Evolutionary conservation across 106 monocot species (phyloP).

Genomic region (Vanilla planifolia): DNA sequence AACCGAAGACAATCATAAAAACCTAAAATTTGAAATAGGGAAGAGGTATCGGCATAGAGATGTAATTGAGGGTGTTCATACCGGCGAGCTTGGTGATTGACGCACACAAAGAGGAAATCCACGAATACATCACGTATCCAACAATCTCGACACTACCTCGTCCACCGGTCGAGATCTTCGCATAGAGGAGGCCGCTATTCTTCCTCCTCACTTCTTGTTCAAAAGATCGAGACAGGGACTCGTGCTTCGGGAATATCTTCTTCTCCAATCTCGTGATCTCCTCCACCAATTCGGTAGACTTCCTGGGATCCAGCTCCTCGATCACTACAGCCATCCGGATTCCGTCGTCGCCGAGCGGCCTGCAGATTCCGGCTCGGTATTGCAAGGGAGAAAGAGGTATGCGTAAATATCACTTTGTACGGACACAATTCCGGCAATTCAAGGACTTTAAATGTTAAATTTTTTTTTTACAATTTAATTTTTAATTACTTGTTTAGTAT

Average conservation of each 20-base stretch:
- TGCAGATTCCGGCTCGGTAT: no score
- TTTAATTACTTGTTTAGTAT: no score
- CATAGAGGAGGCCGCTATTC: slow-evolving; percentile 58
- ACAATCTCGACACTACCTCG: slow-evolving; percentile 36
- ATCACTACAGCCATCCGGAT: slow-evolving; percentile 22
- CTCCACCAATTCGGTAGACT: slow-evolving; percentile 30
- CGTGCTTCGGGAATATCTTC: slow-evolving; percentile 88
- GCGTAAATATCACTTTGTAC: no score
- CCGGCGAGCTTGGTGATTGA: slow-evolving; percentile 98
- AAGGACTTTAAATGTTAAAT: no score
- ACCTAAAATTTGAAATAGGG: neutral
- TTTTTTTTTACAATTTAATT: no score
- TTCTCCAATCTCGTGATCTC: slow-evolving; percentile 72
- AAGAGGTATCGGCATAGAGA: neutral
- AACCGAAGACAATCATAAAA: neutral
- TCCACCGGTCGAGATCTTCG: slow-evolving; percentile 8
- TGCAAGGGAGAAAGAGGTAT: no score
- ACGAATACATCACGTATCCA: slow-evolving; percentile 87
- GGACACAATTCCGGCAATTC: no score
- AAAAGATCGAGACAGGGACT: slow-evolving; percentile 59
- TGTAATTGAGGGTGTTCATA: slow-evolving; percentile 10
- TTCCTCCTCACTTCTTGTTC: slow-evolving; percentile 58
- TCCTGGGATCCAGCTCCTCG: slow-evolving; percentile 31
- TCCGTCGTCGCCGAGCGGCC: no score
- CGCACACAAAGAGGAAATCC: slow-evolving; percentile 67